Percentiles rank a stretch among this genome's conserved stretches.
Conservation (phyloP, 2,329 filamentous ascomycete genomes). For the Fusarium sp. region DNA sequence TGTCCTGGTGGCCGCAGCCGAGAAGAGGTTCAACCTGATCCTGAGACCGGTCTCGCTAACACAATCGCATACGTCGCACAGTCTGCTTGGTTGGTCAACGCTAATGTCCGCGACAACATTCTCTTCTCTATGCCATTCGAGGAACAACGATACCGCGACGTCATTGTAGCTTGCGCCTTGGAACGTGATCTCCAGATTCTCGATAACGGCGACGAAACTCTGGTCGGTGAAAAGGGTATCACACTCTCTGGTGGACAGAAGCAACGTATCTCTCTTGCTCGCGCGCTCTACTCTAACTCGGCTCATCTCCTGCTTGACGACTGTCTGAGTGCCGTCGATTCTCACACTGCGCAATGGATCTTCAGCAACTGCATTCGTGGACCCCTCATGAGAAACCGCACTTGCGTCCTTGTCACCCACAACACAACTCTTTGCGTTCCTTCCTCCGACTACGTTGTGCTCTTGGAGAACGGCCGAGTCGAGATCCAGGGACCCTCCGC, state of each 20-base stretch:
- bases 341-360: slow-evolving; percentile 98
- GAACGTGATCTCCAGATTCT: slow-evolving; percentile 93
- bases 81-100: slow-evolving; percentile 96
- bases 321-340: slow-evolving; percentile 95
- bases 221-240: slow-evolving; percentile 97
- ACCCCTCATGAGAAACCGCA: slow-evolving; percentile 86
- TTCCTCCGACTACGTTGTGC: slow-evolving; percentile 81
- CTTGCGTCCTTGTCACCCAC: slow-evolving; percentile 95
- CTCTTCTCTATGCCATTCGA: slow-evolving; percentile 86
- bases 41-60: slow-evolving; percentile 87
- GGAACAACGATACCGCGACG: slow-evolving; percentile 84
- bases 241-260: slow-evolving; percentile 97
- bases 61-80: slow-evolving; percentile 97
- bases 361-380: slow-evolving; percentile 93
- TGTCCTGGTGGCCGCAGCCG: slow-evolving; percentile 87
- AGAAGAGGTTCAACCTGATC: slow-evolving; percentile 84
- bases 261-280: slow-evolving; percentile 95
- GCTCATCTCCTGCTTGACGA: slow-evolving; percentile 93
- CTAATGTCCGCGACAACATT: slow-evolving; percentile 95
- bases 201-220: slow-evolving; percentile 89
- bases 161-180: slow-evolving; percentile 90
- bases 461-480: slow-evolving; percentile 88
- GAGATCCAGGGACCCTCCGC: slow-evolving; percentile 79
- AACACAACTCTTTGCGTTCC: slow-evolving; percentile 91
- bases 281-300: slow-evolving; percentile 95